A percentile compares a stretch with the other conserved stretches of the same genome.
These are phyloP conservation scores for Metschnikowia kofuensis DNA, from an alignment of 805 yeast species.

Conservation along the genomic window DNA sequence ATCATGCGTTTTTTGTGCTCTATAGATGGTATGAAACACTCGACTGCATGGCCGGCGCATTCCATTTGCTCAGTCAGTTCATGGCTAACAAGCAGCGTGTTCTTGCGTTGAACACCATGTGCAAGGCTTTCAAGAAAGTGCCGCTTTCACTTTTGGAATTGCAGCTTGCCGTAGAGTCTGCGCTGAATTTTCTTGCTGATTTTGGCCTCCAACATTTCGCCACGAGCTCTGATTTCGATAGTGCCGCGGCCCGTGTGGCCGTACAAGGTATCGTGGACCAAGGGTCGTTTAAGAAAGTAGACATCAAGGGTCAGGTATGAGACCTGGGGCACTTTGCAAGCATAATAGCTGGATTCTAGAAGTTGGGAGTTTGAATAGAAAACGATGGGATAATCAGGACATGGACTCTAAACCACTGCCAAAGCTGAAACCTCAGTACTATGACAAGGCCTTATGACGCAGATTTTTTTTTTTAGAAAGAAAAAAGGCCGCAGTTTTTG, in stretches of 20 bases:
- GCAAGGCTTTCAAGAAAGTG: constrained; percentile 18
- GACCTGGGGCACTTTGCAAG: too few species aligned
- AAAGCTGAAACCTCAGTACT: too few species aligned
- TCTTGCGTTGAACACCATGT: constrained; percentile 15
- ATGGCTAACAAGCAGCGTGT: constrained; percentile 18
- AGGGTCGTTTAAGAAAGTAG: constrained; percentile 55
- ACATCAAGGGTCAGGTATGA: constrained; percentile 84
- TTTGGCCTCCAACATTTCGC: constrained; percentile 35
- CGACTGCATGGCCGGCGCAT: constrained; percentile 11
- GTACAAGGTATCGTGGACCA: constrained; percentile 36
- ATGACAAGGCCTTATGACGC: too few species aligned
- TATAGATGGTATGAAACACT: constrained; percentile 7
- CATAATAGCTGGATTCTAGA: too few species aligned
- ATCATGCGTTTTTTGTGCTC: constrained; percentile 36
- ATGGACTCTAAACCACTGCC: too few species aligned
- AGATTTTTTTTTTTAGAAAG: too few species aligned
- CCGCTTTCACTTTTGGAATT: constrained; percentile 6
- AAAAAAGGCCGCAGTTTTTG: too few species aligned
- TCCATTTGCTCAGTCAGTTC: constrained; percentile 13
- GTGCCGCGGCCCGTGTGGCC: constrained; percentile 30
- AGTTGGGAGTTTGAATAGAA: too few species aligned
- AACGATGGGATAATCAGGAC: too few species aligned
- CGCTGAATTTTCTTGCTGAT: constrained; percentile 12
- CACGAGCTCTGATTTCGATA: constrained; percentile 27
- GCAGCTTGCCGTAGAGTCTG: constrained; percentile 8